Percentiles rank a stretch among this genome's conserved stretches.
Conservation (phyloP, 805 yeast species). For the Komagataella populi region DNA sequence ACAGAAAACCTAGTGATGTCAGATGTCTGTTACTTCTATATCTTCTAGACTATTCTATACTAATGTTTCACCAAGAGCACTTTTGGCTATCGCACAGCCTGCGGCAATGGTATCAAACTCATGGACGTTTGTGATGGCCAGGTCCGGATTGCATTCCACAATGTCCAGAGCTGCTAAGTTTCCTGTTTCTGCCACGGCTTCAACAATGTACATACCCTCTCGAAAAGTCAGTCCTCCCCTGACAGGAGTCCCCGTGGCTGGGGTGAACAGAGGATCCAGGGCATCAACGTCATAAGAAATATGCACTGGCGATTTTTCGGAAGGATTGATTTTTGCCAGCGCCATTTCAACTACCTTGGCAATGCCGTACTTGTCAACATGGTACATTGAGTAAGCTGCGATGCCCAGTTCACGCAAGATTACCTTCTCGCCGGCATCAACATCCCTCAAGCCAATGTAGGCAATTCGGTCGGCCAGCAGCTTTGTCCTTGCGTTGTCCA, state of each 20-base stretch:
- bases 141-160: slow-evolving; percentile 85
- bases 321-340: slow-evolving; percentile 61
- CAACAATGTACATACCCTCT: slow-evolving; percentile 88
- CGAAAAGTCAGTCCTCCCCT: slow-evolving; percentile 91
- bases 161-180: slow-evolving; percentile 76
- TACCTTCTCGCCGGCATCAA: slow-evolving; percentile 74
- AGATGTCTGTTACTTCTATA: not conserved
- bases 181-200: slow-evolving; percentile 87
- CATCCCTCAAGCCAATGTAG: slow-evolving; percentile 90
- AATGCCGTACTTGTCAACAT: slow-evolving; percentile 87
- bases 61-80: slow-evolving; percentile 89
- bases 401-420: slow-evolving; percentile 60
- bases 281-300: slow-evolving; percentile 94
- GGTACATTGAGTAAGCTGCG: slow-evolving; percentile 89
- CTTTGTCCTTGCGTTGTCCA: slow-evolving; percentile 33
- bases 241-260: slow-evolving; percentile 97
- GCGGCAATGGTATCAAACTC: slow-evolving; percentile 77
- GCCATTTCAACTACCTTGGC: slow-evolving; percentile 90
- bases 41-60: slow-evolving; percentile 19
- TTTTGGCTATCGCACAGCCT: slow-evolving; percentile 82
- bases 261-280: slow-evolving; percentile 85
- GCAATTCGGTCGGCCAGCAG: slow-evolving; percentile 64
- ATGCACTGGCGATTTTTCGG: slow-evolving; percentile 62
- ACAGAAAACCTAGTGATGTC: not conserved
- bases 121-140: slow-evolving; percentile 67